Evolutionary conservation across 23 red algal species (phyloP).

Genomic region (Gracilaria gracilis): DNA sequence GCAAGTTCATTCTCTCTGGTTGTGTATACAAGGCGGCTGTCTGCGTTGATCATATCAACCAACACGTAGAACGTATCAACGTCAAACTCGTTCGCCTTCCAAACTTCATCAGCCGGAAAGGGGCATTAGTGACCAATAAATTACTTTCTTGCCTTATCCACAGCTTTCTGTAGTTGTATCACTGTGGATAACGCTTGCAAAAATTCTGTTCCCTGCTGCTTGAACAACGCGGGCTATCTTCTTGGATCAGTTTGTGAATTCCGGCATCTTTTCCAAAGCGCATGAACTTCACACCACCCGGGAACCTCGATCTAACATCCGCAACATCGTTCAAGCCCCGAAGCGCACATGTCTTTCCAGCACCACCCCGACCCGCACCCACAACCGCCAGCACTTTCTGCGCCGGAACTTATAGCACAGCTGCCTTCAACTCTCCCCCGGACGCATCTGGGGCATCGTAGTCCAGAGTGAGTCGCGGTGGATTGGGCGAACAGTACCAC

Average conservation of each 20-base stretch:
- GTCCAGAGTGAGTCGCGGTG: too few relatives aligned
- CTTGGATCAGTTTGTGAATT: neutral
- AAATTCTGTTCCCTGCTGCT: neutral
- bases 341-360: neutral
- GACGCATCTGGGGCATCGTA: too few relatives aligned
- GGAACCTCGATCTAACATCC: neutral
- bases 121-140: slow-evolving; percentile 3
- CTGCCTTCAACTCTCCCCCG: too few relatives aligned
- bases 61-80: neutral
- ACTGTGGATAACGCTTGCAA: neutral
- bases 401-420: too few relatives aligned
- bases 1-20: neutral
- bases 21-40: neutral
- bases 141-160: neutral
- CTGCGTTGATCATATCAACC: neutral
- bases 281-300: neutral
- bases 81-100: neutral
- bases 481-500: too few relatives aligned
- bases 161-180: neutral
- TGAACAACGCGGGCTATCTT: neutral
- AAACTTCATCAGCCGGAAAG: slow-evolving; percentile 9
- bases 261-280: neutral
- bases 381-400: neutral
- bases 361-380: neutral
- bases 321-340: neutral